Base-by-base conservation (phyloP, 2,329 filamentous ascomycete species). In the Ophiostoma sp. region DNA sequence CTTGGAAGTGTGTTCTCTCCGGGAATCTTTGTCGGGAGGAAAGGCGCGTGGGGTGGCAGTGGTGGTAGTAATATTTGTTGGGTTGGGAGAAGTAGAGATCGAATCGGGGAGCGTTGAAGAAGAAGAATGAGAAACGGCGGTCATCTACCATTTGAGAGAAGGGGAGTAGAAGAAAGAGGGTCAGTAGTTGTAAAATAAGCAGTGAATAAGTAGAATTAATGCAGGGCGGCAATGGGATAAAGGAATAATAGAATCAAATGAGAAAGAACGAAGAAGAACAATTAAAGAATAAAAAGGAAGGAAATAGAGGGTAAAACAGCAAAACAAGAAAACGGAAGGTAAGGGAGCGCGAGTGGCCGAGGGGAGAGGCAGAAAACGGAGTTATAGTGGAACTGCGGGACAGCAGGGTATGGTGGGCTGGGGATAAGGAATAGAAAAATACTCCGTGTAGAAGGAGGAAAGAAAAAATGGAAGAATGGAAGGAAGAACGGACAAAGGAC, bases 121-220 rank as follows among this genome's bases (percentile, higher is more conserved):
- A 39, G 65, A 33, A 66, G 52, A 17, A 62, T 62, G 57, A 33
- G 65, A 67, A 23, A 75, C 74, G 74, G 80, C 79, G 78, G 81
- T 81, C 82, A 83, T 83, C 81, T 83, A 82, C n/a, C 62, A 79
- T 78, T 54, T 54, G 52, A 68, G 23, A 67, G 48, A 67, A 36
- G 33, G 66, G 62, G 65, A 57, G 17, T 33, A 54, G 41, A 35
- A 64, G 44, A 64, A 64, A 60, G 39, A 44, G 31, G 54, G 65
- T 67, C 35, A 67, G 65, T 41, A 31, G 8, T 67, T 41, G 65
- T 48, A 48, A 13, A 66, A 71, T 67, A 67, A 65, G 62, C 67
- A 72, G 67, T 71, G 62, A 65, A 64, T 60, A 71, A 64, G 67
- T 60, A 60, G 52, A 68, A 65, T 54, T 62, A 70, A 65, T 69